Evolutionary conservation across 2,329 filamentous ascomycete genomes (phyloP), one percentile per base, ranked within the genome.

Genomic region (Stemphylium beticola): DNA sequence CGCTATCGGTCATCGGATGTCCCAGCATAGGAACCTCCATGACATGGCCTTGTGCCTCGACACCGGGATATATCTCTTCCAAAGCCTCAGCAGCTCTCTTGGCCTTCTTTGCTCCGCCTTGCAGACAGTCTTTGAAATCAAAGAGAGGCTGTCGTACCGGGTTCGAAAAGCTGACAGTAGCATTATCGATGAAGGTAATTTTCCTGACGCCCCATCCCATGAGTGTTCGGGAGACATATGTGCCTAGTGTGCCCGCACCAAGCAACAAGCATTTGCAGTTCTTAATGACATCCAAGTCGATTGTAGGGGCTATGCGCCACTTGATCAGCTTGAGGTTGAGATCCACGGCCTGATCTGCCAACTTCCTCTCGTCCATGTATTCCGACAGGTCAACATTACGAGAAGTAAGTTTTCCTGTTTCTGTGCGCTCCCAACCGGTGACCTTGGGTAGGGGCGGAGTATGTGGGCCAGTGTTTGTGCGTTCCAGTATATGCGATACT

Each of bases 261-360:
- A 99, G 85, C 2, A 99, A 80, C 14, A 99, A 83, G 71, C 95
- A 99, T 70, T 88, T 96, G 3, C 92, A 93, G 53, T 88, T 85
- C 71, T 96, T 97, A 72, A 98, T 93, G 26, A 85, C 85, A 26
- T 97, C 92, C 9, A 99, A 84, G 71, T 98, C 85, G 36, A 99
- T 83, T 45, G 88, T 87, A 0, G 95, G 95, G 7, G 92, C 91
- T 67, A 99, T 92, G 34, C 95, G 88, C 95, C 95, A 99, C 78
- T 97, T 99, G 88, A 99, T 99, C 53, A 99, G 83, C 77, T 98
- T 98, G 56, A 98, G 82, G 69, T 99, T 99, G 54, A 99, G 83
- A 69, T 99, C 95, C 9, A 98, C 93, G 0, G 93, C 92, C 73
- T 96, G 92, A 71, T 98, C 93, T 18, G 95, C 95, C 15, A 98